phyloP scores from a whole-genome alignment of 768 basidiomycete species.

The Leccinum boreale region DNA sequence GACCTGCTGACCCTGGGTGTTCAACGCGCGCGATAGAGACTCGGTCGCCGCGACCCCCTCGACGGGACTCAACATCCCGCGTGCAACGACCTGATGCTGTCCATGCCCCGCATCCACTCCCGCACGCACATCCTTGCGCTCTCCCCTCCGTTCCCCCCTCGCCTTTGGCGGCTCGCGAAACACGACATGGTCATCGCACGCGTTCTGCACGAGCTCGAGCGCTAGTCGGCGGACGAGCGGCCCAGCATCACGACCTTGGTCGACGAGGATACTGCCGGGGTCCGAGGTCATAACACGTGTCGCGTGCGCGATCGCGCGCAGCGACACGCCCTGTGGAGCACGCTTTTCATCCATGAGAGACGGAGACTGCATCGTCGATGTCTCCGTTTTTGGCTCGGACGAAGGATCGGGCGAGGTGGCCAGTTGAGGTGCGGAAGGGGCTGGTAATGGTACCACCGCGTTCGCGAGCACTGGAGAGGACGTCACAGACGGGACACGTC shows the following conservation, averaged over 20 bases:
- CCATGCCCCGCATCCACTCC: conserved; percentile 20
- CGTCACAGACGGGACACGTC: not conserved
- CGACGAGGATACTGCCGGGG: conserved; percentile 67
- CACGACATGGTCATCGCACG: conserved; percentile 60
- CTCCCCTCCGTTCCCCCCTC: conserved; percentile 45
- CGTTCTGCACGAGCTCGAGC: conserved; percentile 61
- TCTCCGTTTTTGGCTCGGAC: conserved; percentile 22
- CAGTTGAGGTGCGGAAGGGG: conserved; percentile 27
- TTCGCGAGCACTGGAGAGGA: conserved; percentile 17
- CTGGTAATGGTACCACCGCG: conserved; percentile 13
- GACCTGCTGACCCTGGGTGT: conserved; percentile 29
- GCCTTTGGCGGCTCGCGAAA: conserved; percentile 36
- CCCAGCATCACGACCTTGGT: conserved; percentile 63
- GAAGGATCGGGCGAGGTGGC: conserved; percentile 20
- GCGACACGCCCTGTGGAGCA: conserved; percentile 55
- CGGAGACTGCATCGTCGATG: conserved; percentile 27
- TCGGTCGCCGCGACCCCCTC: conserved; percentile 43
- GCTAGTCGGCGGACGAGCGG: conserved; percentile 62
- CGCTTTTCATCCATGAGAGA: conserved; percentile 28
- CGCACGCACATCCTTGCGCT: not conserved
- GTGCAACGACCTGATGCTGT: conserved; percentile 31
- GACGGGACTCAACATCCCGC: conserved; percentile 42
- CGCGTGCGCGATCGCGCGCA: conserved; percentile 77
- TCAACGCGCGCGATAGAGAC: conserved; percentile 46
- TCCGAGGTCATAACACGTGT: conserved; percentile 87